Conservation (phyloP, 805 yeast species). For the Yamadazyma sp. region DNA sequence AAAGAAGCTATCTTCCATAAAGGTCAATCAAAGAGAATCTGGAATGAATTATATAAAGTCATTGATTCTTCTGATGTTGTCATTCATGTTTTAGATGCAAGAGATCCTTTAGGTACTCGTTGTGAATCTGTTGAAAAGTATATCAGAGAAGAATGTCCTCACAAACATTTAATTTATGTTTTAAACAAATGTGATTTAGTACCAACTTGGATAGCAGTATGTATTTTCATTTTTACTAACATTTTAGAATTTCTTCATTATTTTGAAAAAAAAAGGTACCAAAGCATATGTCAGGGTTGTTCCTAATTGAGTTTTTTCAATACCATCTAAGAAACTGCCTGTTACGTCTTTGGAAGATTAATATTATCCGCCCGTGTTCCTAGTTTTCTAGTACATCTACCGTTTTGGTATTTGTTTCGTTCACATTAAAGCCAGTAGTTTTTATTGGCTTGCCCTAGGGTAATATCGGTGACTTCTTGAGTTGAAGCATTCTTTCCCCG, state of each 20-base stretch:
- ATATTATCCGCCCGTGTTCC: slow-evolving; percentile 56
- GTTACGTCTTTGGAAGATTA: slow-evolving; percentile 97
- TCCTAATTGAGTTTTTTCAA: slow-evolving; percentile 31
- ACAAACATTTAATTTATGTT: slow-evolving; percentile 91
- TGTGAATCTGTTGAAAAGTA: slow-evolving; percentile 92
- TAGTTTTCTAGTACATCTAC: slow-evolving; percentile 33
- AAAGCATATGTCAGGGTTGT: slow-evolving; percentile 84
- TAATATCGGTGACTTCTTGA: slow-evolving; percentile 64
- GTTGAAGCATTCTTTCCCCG: slow-evolving; percentile 58
- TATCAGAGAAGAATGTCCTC: slow-evolving; percentile 90
- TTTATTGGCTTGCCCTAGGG: slow-evolving; percentile 43
- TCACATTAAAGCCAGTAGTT: slow-evolving; percentile 29
- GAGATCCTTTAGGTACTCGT: slow-evolving; percentile 96
- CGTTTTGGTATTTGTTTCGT: slow-evolving; percentile 38
- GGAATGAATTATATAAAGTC: slow-evolving; percentile 97
- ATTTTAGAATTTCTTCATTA: not conserved
- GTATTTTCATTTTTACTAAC: slow-evolving; percentile 37
- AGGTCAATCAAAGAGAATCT: slow-evolving; percentile 97
- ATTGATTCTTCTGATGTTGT: slow-evolving; percentile 97
- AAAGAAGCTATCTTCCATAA: slow-evolving; percentile 93
- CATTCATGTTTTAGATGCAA: slow-evolving; percentile 93
- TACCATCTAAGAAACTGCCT: slow-evolving; percentile 56
- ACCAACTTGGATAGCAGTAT: slow-evolving; percentile 99
- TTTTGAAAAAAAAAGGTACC: slow-evolving; percentile 37
- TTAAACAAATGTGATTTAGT: slow-evolving; percentile 97